Percentiles rank a stretch among this genome's conserved stretches.
Evolutionary conservation across 768 basidiomycete genomes (phyloP).

Genomic region (Pluteus cervinus): DNA sequence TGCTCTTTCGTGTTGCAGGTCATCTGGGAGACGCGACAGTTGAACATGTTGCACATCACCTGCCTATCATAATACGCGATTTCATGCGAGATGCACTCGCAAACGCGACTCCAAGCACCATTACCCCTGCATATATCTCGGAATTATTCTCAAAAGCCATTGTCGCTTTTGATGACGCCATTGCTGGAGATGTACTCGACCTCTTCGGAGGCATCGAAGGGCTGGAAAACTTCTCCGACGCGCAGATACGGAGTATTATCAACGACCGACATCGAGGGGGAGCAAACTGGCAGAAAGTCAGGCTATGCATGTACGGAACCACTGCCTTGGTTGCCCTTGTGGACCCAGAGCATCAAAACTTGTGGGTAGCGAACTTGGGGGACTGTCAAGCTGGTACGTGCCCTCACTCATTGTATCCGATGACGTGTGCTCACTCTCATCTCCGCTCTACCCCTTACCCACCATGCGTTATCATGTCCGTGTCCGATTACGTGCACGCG

Average conservation of each 20-base stretch:
- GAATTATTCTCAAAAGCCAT: conserved; percentile 54
- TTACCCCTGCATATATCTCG: conserved; percentile 46
- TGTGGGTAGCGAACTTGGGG: conserved; percentile 79
- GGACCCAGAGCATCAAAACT: conserved; percentile 59
- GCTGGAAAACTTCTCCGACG: conserved; percentile 45
- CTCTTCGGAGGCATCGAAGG: conserved; percentile 54
- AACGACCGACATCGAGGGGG: conserved; percentile 58
- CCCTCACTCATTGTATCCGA: conserved; percentile 9
- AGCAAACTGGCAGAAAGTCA: conserved; percentile 55
- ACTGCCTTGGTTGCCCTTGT: conserved; percentile 71
- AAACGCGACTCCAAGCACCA: conserved; percentile 29
- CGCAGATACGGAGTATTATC: conserved; percentile 51
- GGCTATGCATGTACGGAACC: conserved; percentile 75
- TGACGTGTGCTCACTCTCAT: conserved; percentile 4
- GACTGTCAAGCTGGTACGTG: conserved; percentile 72
- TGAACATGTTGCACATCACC: conserved; percentile 59
- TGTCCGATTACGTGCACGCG: conserved; percentile 4
- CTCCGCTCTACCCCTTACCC: neutral
- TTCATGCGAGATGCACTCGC: conserved; percentile 42
- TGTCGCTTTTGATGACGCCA: conserved; percentile 58
- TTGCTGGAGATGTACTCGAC: conserved; percentile 58
- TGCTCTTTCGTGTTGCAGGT: conserved; percentile 28
- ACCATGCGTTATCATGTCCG: conserved; percentile 3
- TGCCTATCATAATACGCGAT: conserved; percentile 61
- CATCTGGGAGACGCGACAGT: conserved; percentile 68